Evolutionary conservation across 2,329 filamentous ascomycete genomes (phyloP).

Genomic region (Orbilia brochopaga): DNA sequence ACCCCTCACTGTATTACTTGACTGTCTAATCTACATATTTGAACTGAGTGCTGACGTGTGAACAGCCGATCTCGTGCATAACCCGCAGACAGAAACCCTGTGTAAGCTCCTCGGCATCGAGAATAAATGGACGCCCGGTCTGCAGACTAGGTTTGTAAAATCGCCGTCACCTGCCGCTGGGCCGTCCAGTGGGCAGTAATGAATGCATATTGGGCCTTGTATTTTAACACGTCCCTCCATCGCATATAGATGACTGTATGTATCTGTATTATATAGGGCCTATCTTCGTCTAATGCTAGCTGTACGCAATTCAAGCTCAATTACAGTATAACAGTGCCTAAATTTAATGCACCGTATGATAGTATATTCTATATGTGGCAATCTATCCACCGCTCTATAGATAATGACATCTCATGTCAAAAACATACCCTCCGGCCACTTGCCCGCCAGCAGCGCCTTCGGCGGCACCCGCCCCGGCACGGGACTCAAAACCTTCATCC

Average conservation of each 20-base stretch:
- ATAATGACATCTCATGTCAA: constrained; percentile 32
- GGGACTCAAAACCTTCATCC: constrained; percentile 80
- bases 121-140: constrained; percentile 63
- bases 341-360: too few species aligned
- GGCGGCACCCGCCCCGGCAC: constrained; percentile 80
- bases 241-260: neutral
- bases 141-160: neutral
- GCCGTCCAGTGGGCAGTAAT: neutral
- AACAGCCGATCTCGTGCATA: constrained; percentile 71
- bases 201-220: neutral
- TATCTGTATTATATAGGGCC: neutral
- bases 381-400: too few species aligned
- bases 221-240: neutral
- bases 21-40: neutral
- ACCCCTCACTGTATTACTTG: neutral
- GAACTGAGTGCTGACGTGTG: neutral
- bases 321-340: too few species aligned
- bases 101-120: constrained; percentile 77
- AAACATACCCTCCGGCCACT: constrained; percentile 48
- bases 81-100: constrained; percentile 81
- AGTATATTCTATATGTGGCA: too few species aligned
- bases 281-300: too few species aligned
- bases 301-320: too few species aligned
- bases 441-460: constrained; percentile 69
- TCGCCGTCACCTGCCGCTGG: neutral